Evolutionary conservation across 2,329 filamentous ascomycete genomes (phyloP).

Genomic region (Helotiales sp.): DNA sequence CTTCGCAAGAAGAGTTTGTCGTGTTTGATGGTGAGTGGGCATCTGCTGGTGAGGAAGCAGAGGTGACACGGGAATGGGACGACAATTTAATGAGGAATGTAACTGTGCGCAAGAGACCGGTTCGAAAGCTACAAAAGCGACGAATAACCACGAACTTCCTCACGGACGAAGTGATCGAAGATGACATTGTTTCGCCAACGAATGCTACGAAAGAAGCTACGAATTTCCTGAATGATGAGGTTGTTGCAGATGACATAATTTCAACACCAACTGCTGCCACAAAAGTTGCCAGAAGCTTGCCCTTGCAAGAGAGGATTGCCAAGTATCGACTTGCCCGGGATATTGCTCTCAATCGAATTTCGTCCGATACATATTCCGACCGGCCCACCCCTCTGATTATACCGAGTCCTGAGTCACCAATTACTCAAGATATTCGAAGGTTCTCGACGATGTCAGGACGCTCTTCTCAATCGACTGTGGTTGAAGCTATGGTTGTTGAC

Average conservation of each 20-base stretch:
- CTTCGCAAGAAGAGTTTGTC: conserved; percentile 50
- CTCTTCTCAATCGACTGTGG: conserved; percentile 56
- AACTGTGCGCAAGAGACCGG: conserved; percentile 46
- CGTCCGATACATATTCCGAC: conserved; percentile 22
- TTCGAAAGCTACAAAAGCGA: conserved; percentile 18
- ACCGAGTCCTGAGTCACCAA: conserved; percentile 27
- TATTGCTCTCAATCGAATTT: conserved; percentile 17
- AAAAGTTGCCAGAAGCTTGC: conserved; percentile 37
- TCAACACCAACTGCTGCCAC: conserved; percentile 55
- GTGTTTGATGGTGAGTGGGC: conserved; percentile 62
- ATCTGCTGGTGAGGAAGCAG: conserved; percentile 37
- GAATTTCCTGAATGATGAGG: conserved; percentile 39
- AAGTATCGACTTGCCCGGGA: conserved; percentile 28
- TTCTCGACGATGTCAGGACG: conserved; percentile 55
- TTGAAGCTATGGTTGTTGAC: conserved; percentile 60
- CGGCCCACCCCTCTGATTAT: conserved; percentile 15
- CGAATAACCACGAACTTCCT: conserved; percentile 27
- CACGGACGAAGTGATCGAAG: conserved; percentile 47
- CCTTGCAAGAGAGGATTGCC: conserved; percentile 31
- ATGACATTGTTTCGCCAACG: conserved; percentile 50
- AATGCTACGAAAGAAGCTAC: conserved; percentile 46
- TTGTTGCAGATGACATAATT: conserved; percentile 49
- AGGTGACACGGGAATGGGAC: conserved; percentile 57
- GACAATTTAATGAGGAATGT: conserved; percentile 54
- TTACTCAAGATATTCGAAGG: conserved; percentile 43